A percentile compares a stretch with the other conserved stretches of the same genome.
phyloP scores from a whole-genome alignment of 768 basidiomycete species.

The Lanmaoa pseudosensibilis region DNA sequence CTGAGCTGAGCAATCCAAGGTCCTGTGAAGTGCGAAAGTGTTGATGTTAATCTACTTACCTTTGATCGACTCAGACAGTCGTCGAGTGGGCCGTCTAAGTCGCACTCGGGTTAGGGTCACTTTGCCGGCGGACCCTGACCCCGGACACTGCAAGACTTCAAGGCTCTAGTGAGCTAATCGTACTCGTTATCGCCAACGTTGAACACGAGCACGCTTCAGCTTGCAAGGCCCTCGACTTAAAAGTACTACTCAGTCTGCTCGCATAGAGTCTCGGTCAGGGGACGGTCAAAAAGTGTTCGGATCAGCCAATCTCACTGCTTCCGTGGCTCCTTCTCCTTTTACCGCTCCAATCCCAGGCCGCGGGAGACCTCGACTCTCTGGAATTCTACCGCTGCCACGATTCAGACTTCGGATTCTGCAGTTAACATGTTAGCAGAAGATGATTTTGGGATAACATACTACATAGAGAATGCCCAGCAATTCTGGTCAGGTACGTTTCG shows the following conservation, averaged over 20 bases:
- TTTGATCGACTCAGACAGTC: too few species aligned
- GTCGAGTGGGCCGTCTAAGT: too few species aligned
- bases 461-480: slow-evolving; percentile 80
- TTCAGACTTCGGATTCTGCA: slow-evolving; percentile 17
- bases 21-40: neutral
- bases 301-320: neutral
- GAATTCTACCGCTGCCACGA: slow-evolving; percentile 8
- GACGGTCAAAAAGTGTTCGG: neutral
- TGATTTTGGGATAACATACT: slow-evolving; percentile 76
- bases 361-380: slow-evolving; percentile 4
- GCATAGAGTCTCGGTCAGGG: neutral
- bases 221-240: neutral
- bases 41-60: neutral
- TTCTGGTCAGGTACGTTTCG: slow-evolving; percentile 80
- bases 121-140: slow-evolving; percentile 13
- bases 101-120: neutral
- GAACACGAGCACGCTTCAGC: slow-evolving; percentile 6
- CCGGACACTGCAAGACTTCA: slow-evolving; percentile 19
- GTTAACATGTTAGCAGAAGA: slow-evolving; percentile 45
- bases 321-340: slow-evolving; percentile 7
- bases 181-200: slow-evolving; percentile 4
- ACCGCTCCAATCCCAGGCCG: slow-evolving; percentile 4
- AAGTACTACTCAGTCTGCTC: neutral
- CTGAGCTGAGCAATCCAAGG: neutral
- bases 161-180: too few species aligned